phyloP scores from a whole-genome alignment of 305 asterid species.

The Fraxinus angustifolia region DNA sequence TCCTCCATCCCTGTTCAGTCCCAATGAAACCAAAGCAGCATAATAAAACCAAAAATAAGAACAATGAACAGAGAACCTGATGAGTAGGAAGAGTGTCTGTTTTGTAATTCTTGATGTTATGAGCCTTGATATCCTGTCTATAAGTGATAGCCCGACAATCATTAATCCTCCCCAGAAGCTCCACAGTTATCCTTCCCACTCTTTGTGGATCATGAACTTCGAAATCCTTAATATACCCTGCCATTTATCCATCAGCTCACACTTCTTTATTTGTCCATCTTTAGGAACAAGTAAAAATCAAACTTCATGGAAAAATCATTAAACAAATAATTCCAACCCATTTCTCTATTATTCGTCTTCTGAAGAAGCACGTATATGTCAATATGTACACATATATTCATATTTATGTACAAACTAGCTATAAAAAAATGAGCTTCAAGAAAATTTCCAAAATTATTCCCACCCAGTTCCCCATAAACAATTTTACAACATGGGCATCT shows the following conservation, averaged over 20 bases:
- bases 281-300: not conserved
- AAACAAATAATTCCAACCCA: conserved; percentile 13
- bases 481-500: not conserved
- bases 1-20: conserved; percentile 11
- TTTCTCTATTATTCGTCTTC: not conserved
- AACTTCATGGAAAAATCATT: not conserved
- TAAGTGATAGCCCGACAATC: conserved; percentile 81
- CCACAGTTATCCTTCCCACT: conserved; percentile 72
- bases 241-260: conserved; percentile 24
- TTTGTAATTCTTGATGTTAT: conserved; percentile 51
- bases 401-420: not conserved
- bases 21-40: not conserved
- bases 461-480: not conserved
- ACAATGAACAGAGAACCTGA: conserved; percentile 47
- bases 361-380: not conserved
- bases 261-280: conserved; percentile 20
- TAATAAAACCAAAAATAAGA: not conserved
- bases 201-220: conserved; percentile 74
- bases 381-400: not conserved
- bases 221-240: conserved; percentile 87
- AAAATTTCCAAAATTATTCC: not conserved
- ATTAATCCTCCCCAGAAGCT: conserved; percentile 79
- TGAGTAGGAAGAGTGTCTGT: conserved; percentile 78
- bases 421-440: not conserved
- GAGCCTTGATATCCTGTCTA: conserved; percentile 77